Evolutionary conservation across 2,329 filamentous ascomycete genomes (phyloP), one percentile per base, ranked within the genome.

Genomic region (Aphanoascus verrucosus): DNA sequence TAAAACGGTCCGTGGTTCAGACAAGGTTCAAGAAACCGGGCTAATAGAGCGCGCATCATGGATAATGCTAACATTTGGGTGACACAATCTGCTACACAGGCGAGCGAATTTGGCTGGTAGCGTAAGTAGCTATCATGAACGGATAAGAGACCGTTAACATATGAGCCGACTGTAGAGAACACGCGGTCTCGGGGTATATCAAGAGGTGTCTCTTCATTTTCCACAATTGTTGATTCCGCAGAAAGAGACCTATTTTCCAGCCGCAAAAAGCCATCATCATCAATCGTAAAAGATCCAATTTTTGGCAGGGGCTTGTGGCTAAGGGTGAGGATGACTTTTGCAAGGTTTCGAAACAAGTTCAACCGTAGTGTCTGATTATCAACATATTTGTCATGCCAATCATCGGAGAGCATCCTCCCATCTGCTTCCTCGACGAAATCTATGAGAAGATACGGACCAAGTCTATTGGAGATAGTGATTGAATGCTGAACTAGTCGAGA

Each of bases 271-370:
- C 65, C 60, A 15, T 62, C 34, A 5, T 62, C 46, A 49, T 67
- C 57, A 15, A 71, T 60, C 11, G 58, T 60, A 14, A 64, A 60
- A 8, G 68, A 70, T 2, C 67, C 67, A 47, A 72, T 70, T 11
- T 60, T 58, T 11, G 63, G 63, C 9, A 67, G 48, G 28, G 64
- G 61, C 8, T 56, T 57, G 12, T 58, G 54, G 9, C 50, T 54
- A 5, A 62, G n/a, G 31, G 49, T 56, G 3, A 64, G 17, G 1
- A 63, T 53, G 34, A 63, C 59, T 0, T 53, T 54, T 17, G 58
- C 55, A 19, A 62, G 53, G 32, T 45, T 52, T 19, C 38, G 55
- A 51, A 62, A 63, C 5, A 65, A 52, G 47, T 61, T 65, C 3
- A 34, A 55, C 12, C 61, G 53, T 28, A 57, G 43, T 23, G 54